Evolutionary conservation across 371 early-diverging fungal genomes (phyloP).

Genomic region (Nematocida parisii): DNA sequence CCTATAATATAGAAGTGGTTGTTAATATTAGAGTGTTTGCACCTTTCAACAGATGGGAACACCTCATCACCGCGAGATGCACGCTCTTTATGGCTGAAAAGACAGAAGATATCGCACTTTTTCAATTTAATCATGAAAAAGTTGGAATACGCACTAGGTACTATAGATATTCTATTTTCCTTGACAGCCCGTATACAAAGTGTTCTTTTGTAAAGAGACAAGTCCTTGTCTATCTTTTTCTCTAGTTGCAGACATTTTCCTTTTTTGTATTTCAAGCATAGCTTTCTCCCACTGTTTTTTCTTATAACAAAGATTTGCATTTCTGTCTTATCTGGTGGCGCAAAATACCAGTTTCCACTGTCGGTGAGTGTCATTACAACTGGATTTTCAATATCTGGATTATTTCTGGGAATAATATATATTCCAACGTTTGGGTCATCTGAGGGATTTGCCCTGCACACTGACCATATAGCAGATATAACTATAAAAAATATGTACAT

Average conservation of each 20-base stretch:
- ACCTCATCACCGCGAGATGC: not conserved
- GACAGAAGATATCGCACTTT: constrained; percentile 13
- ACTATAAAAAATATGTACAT: not conserved
- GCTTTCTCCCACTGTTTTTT: not conserved
- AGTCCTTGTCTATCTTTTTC: not conserved
- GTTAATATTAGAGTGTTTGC: constrained; percentile 44
- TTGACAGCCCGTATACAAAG: not conserved
- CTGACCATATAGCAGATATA: not conserved
- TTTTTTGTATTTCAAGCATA: constrained; percentile 6
- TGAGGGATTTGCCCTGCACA: not conserved
- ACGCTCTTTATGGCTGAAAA: constrained; percentile 9
- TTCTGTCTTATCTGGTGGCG: not conserved
- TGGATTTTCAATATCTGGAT: not conserved
- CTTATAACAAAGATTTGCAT: constrained; percentile 10
- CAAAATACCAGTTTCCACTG: constrained; percentile 11
- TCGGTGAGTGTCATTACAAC: not conserved
- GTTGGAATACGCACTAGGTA: constrained; percentile 5
- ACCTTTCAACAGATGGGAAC: not conserved
- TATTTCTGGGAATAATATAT: constrained; percentile 41
- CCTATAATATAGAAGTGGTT: constrained; percentile 37
- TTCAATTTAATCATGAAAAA: constrained; percentile 21
- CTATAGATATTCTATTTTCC: constrained; percentile 1
- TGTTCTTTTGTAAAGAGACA: not conserved
- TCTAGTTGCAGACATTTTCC: not conserved
- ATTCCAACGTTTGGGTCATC: constrained; percentile 27